A percentile compares a stretch with the other conserved stretches of the same genome.
Evolutionary conservation across 1,139 yeast species (phyloP).

Genomic region (Torulaspora pretoriensis): DNA sequence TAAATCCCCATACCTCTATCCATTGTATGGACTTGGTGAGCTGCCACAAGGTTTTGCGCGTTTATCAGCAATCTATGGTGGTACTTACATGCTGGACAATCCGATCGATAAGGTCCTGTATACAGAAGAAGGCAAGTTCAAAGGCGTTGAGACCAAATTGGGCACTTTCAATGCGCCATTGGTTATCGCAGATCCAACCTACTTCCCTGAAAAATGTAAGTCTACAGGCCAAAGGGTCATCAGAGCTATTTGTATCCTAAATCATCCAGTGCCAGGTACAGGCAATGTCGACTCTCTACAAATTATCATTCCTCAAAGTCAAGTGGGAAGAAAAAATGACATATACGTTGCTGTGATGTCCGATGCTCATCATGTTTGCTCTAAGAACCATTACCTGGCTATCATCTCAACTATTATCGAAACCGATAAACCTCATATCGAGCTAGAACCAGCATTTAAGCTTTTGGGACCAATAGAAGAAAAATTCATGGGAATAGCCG

Average conservation of each 20-base stretch:
- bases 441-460: conserved; percentile 91
- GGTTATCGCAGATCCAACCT: conserved; percentile 97
- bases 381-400: conserved; percentile 87
- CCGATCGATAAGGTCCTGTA: conserved; percentile 87
- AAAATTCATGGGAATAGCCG: conserved; percentile 94
- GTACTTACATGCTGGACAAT: conserved; percentile 96
- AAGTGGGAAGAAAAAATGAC: conserved; percentile 88
- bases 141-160: conserved; percentile 85
- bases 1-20: conserved; percentile 93
- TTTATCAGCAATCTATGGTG: conserved; percentile 94
- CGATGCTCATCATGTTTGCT: conserved; percentile 84
- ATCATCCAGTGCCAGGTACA: conserved; percentile 85
- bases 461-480: conserved; percentile 72
- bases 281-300: conserved; percentile 84
- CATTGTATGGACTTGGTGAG: conserved; percentile 95
- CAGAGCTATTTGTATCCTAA: conserved; percentile 89
- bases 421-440: conserved; percentile 89
- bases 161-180: conserved; percentile 90
- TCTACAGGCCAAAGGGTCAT: conserved; percentile 84
- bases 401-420: conserved; percentile 93
- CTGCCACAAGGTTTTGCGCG: conserved; percentile 98
- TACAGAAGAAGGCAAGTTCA: conserved; percentile 65
- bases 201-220: conserved; percentile 86
- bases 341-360: conserved; percentile 91
- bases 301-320: conserved; percentile 94